Evolutionary conservation across 2,329 filamentous ascomycete species (phyloP).

Genomic region (Fusarium kyushuense): DNA sequence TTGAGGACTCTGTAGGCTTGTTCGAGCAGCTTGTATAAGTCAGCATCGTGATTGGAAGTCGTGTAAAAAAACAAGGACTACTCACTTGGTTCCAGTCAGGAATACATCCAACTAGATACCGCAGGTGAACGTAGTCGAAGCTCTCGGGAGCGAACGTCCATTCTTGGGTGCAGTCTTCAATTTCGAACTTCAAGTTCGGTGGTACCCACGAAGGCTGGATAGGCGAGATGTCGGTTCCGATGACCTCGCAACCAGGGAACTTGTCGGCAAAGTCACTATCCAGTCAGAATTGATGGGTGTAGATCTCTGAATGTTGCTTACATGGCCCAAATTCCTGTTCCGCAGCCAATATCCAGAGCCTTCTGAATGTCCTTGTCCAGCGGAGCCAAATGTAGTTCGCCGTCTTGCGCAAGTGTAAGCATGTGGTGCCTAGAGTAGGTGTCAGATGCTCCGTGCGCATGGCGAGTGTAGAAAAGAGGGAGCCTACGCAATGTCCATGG

Average conservation of each 20-base stretch:
- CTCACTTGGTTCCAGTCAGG: conserved; percentile 22
- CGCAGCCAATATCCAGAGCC: background rate
- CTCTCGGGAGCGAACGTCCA: conserved; percentile 32
- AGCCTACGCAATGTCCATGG: conserved; percentile 24
- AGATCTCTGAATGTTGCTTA: background rate
- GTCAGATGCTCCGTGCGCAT: background rate
- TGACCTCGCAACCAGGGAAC: conserved; percentile 28
- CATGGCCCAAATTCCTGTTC: conserved; percentile 38
- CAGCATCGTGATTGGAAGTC: background rate
- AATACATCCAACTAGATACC: conserved; percentile 36
- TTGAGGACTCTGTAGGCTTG: conserved; percentile 30
- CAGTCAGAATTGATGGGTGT: background rate
- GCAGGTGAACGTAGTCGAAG: conserved; percentile 39
- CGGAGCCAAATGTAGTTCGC: conserved; percentile 16
- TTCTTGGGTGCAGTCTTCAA: conserved; percentile 39
- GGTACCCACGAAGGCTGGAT: conserved; percentile 38
- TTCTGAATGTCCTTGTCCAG: background rate
- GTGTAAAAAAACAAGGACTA: background rate
- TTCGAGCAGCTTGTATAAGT: background rate
- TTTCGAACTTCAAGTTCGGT: conserved; percentile 38
- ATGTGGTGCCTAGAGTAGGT: conserved; percentile 8
- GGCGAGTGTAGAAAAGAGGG: background rate
- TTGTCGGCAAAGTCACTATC: conserved; percentile 38
- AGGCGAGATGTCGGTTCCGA: conserved; percentile 37
- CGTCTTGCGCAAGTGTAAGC: conserved; percentile 19